Percentiles rank a stretch among this genome's conserved stretches.
phyloP scores from a whole-genome alignment of 2,329 filamentous ascomycete genomes.

The Diatrype stigma region DNA sequence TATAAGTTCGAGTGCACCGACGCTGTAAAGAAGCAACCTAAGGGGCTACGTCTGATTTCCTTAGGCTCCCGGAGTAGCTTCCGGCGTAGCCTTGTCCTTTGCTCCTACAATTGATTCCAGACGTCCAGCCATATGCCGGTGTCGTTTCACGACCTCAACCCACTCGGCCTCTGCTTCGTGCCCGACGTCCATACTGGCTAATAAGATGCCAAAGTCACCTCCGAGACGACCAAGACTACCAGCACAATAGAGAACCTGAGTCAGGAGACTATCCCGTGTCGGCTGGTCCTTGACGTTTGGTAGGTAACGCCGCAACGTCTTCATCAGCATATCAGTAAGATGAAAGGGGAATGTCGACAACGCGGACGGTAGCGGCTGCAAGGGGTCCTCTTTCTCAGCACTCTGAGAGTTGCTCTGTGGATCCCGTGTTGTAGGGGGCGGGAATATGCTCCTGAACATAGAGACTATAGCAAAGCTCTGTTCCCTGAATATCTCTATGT shows the following conservation, averaged over 20 bases:
- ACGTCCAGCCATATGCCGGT: slow-evolving; percentile 77
- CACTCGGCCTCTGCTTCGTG: slow-evolving; percentile 61
- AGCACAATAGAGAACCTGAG: slow-evolving; percentile 89
- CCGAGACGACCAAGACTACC: slow-evolving; percentile 85
- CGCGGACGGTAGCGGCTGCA: slow-evolving; percentile 67
- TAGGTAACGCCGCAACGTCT: slow-evolving; percentile 71
- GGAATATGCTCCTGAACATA: slow-evolving; percentile 89
- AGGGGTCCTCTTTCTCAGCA: slow-evolving; percentile 30
- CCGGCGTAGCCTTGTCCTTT: slow-evolving; percentile 32
- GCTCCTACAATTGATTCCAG: slow-evolving; percentile 65
- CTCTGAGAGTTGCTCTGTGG: slow-evolving; percentile 11
- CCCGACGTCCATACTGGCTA: slow-evolving; percentile 57
- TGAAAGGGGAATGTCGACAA: slow-evolving; percentile 81
- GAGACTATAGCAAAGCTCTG: slow-evolving; percentile 95
- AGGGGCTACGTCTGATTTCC: not conserved
- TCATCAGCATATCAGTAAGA: slow-evolving; percentile 74
- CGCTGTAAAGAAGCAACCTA: too few relatives aligned
- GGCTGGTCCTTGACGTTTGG: slow-evolving; percentile 77
- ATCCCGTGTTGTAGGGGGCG: slow-evolving; percentile 29
- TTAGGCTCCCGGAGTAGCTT: slow-evolving; percentile 10
- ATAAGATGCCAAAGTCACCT: slow-evolving; percentile 86
- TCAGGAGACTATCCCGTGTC: slow-evolving; percentile 80
- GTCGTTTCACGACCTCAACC: slow-evolving; percentile 85
- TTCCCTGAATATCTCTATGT: slow-evolving; percentile 95
- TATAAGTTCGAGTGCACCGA: too few relatives aligned